These are phyloP conservation scores for Cronartium quercuum DNA, from an alignment of 1,284 basidiomycete species.

Conservation along the genomic window DNA sequence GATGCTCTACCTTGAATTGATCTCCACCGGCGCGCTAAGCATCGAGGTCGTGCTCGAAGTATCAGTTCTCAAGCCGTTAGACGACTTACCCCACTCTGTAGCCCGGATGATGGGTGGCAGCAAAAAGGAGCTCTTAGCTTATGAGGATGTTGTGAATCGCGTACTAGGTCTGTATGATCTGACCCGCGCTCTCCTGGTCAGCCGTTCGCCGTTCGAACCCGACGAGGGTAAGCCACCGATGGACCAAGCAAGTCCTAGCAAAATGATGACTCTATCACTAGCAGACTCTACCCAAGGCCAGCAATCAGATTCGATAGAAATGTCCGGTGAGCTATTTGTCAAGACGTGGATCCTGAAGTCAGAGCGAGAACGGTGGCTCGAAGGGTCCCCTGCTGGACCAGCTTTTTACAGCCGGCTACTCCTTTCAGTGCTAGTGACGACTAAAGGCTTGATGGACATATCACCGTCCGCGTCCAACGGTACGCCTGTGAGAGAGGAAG, in stretches of 20 bases:
- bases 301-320: neutral
- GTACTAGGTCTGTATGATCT: neutral
- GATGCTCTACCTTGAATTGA: slow-evolving; percentile 20
- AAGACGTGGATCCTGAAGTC: slow-evolving; percentile 21
- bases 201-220: neutral
- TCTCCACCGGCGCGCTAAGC: slow-evolving; percentile 24
- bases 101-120: neutral
- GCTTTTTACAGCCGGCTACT: slow-evolving; percentile 31
- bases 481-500: neutral
- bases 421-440: slow-evolving; percentile 29
- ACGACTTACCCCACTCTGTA: neutral
- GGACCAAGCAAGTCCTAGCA: neutral
- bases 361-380: slow-evolving; percentile 27
- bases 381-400: slow-evolving; percentile 21
- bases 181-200: neutral
- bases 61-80: slow-evolving; percentile 9
- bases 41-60: slow-evolving; percentile 31
- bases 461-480: neutral
- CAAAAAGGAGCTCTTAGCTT: neutral
- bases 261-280: neutral
- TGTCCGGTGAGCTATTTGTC: slow-evolving; percentile 4
- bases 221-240: neutral
- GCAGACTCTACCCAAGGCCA: neutral
- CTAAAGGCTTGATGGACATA: slow-evolving; percentile 4
- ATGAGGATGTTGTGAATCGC: neutral